Conservation (phyloP, 148 eudicot genomes). For the Fagopyrum homotropicum region DNA sequence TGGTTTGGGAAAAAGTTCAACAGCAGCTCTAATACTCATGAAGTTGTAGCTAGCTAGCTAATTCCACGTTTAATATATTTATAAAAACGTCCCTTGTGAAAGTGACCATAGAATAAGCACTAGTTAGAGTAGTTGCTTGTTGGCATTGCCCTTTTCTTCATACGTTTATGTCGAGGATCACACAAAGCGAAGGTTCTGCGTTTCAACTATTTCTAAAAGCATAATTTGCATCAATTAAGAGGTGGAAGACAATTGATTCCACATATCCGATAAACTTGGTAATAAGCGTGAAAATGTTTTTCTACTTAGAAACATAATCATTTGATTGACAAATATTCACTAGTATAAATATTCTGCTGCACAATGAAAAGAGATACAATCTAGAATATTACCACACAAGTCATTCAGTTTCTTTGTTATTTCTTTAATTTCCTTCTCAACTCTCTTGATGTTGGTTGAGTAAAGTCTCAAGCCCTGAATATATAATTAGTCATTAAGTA, state of each 20-base stretch:
- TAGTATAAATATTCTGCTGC: neutral
- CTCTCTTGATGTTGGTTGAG: constrained; percentile 60
- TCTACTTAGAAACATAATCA: neutral
- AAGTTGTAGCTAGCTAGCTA: neutral
- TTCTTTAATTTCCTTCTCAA: constrained; percentile 82
- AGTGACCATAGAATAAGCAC: neutral
- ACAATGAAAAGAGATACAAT: neutral
- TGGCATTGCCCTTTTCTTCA: neutral
- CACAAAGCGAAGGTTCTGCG: neutral
- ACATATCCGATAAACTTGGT: neutral
- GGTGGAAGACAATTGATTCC: neutral
- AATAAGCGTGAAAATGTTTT: neutral
- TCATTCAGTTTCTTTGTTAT: constrained; percentile 86
- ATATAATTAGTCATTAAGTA: neutral
- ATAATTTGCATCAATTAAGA: neutral
- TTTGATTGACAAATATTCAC: neutral
- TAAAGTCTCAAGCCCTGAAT: constrained; percentile 91
- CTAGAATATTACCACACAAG: constrained; percentile 51
- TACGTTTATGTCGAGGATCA: neutral
- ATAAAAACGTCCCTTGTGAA: neutral
- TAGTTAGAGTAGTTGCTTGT: too few relatives aligned
- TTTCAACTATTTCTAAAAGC: neutral
- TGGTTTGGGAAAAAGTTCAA: neutral
- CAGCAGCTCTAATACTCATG: neutral
- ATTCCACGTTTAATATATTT: neutral